These are phyloP conservation scores for Phytophthora tentaculata DNA, from an alignment of 352 stramenopile species.

Conservation along the genomic window DNA sequence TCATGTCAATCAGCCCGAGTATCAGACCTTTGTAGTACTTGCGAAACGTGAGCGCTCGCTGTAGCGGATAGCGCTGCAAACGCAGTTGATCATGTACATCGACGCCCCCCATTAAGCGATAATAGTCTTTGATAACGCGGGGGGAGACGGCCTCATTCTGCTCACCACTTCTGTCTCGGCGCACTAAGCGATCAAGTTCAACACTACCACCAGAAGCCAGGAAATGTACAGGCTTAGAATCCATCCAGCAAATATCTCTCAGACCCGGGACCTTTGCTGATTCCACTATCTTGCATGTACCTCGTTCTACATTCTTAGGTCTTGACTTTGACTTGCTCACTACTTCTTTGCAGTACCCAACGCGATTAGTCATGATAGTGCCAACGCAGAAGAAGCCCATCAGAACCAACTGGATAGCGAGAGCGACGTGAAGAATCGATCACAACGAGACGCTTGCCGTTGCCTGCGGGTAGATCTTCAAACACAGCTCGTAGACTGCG, in stretches of 20 bases:
- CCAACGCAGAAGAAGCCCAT: neutral
- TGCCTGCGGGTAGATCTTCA: neutral
- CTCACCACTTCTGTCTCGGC: neutral
- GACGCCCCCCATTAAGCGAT: too few species aligned
- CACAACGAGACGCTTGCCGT: neutral
- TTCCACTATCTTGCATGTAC: neutral
- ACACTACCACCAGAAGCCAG: neutral
- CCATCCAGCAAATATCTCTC: neutral
- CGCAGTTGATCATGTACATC: too few species aligned
- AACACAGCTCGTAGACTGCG: neutral
- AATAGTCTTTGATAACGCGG: too few species aligned
- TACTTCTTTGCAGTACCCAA: neutral
- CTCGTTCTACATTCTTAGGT: neutral
- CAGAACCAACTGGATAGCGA: neutral
- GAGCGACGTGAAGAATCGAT: neutral
- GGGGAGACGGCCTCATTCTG: neutral
- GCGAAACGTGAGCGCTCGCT: too few species aligned
- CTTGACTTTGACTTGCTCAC: constrained; percentile 1
- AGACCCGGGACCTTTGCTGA: neutral
- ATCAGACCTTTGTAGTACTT: too few species aligned
- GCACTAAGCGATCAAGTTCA: neutral
- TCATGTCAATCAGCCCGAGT: too few species aligned
- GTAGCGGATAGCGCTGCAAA: too few species aligned
- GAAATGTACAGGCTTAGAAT: neutral
- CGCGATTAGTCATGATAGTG: neutral